Evolutionary conservation across 768 basidiomycete genomes (phyloP).

Genomic region (Tylopilus intermedius): DNA sequence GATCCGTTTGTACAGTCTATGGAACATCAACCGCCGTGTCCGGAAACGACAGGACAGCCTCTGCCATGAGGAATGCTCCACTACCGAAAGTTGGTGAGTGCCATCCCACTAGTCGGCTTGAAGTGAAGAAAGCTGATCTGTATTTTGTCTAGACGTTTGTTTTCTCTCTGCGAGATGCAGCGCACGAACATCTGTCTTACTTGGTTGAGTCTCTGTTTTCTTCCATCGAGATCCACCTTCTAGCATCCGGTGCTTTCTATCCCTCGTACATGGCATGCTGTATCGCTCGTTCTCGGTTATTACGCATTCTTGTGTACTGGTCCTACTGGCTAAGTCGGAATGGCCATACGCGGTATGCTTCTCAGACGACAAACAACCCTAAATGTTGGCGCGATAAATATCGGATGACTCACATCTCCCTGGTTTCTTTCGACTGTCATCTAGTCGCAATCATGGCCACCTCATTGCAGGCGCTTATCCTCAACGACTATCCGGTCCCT

Average conservation of each 20-base stretch:
- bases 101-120: background rate
- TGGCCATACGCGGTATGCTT: constrained; percentile 5
- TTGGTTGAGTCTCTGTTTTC: background rate
- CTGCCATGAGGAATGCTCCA: background rate
- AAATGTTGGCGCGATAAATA: constrained; percentile 17
- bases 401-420: background rate
- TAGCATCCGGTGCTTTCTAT: background rate
- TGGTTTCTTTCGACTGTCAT: constrained; percentile 4
- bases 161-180: background rate
- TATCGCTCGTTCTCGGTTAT: background rate
- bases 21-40: constrained; percentile 17
- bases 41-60: constrained; percentile 11
- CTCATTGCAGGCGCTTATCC: constrained; percentile 22
- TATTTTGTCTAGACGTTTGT: background rate
- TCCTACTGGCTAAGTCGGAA: background rate
- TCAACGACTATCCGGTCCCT: constrained; percentile 21
- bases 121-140: constrained; percentile 3
- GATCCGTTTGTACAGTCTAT: constrained; percentile 52
- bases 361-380: constrained; percentile 19
- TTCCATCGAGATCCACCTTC: background rate
- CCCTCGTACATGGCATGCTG: background rate
- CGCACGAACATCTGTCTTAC: background rate
- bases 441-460: constrained; percentile 13
- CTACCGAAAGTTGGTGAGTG: constrained; percentile 4
- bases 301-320: background rate